A percentile compares a stretch with the other conserved stretches of the same genome.
These are phyloP conservation scores for Pestalotiopsis fici DNA, from an alignment of 2,329 filamentous ascomycete genomes.

Conservation along the genomic window DNA sequence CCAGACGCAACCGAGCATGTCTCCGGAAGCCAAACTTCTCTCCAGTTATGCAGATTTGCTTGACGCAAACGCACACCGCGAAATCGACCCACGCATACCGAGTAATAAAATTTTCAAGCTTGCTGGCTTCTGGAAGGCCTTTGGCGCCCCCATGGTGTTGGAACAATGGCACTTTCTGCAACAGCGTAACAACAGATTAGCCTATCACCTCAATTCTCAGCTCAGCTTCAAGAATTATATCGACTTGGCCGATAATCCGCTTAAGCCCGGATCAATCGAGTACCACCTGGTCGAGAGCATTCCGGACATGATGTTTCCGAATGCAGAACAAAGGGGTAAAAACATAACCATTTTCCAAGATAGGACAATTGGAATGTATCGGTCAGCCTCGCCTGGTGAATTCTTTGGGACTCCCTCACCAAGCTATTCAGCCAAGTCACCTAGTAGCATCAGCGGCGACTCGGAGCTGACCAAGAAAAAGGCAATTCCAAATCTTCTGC, in stretches of 20 bases:
- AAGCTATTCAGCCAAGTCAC: not conserved
- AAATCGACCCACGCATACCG: too few species aligned
- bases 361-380: not conserved
- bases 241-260: not conserved
- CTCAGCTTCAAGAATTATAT: not conserved
- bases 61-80: not conserved
- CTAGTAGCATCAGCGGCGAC: not conserved
- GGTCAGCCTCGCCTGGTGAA: not conserved
- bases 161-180: not conserved
- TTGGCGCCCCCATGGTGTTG: too few species aligned
- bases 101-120: too few species aligned
- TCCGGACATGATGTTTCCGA: not conserved
- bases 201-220: not conserved
- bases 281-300: not conserved
- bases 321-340: too few species aligned
- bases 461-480: too few species aligned
- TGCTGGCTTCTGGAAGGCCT: not conserved
- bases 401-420: not conserved
- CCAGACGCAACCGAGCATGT: too few species aligned
- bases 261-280: not conserved
- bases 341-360: not conserved
- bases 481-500: too few species aligned
- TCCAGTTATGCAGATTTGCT: not conserved
- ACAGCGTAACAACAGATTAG: not conserved
- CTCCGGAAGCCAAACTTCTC: not conserved